These are phyloP conservation scores for Talaromyces proteolyticus DNA, from an alignment of 495 filamentous ascomycete genomes.

Conservation along the genomic window DNA sequence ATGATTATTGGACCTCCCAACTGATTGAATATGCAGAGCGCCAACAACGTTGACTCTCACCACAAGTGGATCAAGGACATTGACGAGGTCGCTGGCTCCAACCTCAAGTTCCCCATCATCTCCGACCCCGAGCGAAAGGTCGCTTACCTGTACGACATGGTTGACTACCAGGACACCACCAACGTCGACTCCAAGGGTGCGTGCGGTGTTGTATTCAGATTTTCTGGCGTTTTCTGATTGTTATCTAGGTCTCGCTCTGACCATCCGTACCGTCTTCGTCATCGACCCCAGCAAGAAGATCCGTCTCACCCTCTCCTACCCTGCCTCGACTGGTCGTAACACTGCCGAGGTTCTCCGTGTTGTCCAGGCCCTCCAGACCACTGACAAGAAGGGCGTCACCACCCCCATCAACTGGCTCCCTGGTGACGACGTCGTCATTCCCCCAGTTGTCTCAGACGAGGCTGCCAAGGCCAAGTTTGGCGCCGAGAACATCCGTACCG, in stretches of 20 bases:
- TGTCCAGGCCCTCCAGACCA: slow-evolving; percentile 93
- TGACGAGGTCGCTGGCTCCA: slow-evolving; percentile 78
- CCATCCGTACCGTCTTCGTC: slow-evolving; percentile 97
- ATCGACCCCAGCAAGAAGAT: slow-evolving; percentile 99
- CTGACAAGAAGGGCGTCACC: slow-evolving; percentile 92
- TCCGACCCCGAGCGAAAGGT: slow-evolving; percentile 94
- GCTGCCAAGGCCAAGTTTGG: slow-evolving; percentile 80
- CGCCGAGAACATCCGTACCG: slow-evolving; percentile 71
- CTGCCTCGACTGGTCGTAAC: slow-evolving; percentile 95
- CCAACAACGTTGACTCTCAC: slow-evolving; percentile 49
- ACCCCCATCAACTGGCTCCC: slow-evolving; percentile 91
- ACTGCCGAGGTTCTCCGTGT: slow-evolving; percentile 93
- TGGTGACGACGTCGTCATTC: slow-evolving; percentile 91
- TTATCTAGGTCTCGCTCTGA: slow-evolving; percentile 67
- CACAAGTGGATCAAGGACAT: slow-evolving; percentile 90
- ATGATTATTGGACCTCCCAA: background rate
- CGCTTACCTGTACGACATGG: slow-evolving; percentile 91
- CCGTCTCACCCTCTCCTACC: slow-evolving; percentile 92
- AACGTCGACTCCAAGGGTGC: slow-evolving; percentile 89
- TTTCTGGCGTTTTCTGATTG: background rate
- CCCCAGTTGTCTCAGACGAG: slow-evolving; percentile 80
- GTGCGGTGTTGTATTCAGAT: background rate
- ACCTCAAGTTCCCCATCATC: slow-evolving; percentile 91
- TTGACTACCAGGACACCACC: slow-evolving; percentile 76
- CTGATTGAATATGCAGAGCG: slow-evolving; percentile 19